These are phyloP conservation scores for Chernovozyma sophiae-reginae DNA, from an alignment of 1,139 yeast species.

Conservation along the genomic window DNA sequence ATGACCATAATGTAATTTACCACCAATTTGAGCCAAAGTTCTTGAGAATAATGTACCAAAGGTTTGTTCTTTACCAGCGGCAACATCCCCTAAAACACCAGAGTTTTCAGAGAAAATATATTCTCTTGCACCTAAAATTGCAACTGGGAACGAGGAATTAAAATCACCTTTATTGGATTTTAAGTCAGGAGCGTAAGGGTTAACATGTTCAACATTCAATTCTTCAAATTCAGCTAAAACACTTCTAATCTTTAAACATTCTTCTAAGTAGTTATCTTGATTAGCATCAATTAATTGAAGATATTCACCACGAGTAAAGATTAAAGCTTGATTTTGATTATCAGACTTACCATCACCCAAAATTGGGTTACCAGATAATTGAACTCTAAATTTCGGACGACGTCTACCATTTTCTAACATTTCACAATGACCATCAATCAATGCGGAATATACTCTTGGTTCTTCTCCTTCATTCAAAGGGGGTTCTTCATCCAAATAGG, in stretches of 20 bases:
- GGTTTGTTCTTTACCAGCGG: conserved; percentile 99
- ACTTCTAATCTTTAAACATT: conserved; percentile 95
- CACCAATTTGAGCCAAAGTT: conserved; percentile 97
- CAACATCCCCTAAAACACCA: conserved; percentile 98
- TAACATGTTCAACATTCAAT: conserved; percentile 78
- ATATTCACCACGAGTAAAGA: conserved; percentile 98
- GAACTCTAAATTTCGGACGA: conserved; percentile 97
- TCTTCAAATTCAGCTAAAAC: conserved; percentile 98
- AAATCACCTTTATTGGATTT: conserved; percentile 32
- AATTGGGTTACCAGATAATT: conserved; percentile 97
- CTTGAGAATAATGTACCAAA: conserved; percentile 98
- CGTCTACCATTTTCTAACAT: conserved; percentile 96
- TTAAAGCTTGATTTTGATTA: conserved; percentile 95
- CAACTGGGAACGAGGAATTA: conserved; percentile 70
- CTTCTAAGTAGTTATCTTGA: conserved; percentile 97
- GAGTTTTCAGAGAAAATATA: conserved; percentile 98
- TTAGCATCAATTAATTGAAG: conserved; percentile 97
- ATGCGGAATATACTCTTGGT: conserved; percentile 93
- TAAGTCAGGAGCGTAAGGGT: conserved; percentile 69
- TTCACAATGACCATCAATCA: conserved; percentile 98
- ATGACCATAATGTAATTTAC: conserved; percentile 98
- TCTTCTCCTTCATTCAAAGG: conserved; percentile 93
- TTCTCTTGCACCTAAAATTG: conserved; percentile 98
- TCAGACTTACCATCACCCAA: conserved; percentile 99
- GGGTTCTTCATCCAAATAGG: conserved; percentile 92